Conservation (phyloP, 306 rosid genomes). For the Luffa acutangula region DNA sequence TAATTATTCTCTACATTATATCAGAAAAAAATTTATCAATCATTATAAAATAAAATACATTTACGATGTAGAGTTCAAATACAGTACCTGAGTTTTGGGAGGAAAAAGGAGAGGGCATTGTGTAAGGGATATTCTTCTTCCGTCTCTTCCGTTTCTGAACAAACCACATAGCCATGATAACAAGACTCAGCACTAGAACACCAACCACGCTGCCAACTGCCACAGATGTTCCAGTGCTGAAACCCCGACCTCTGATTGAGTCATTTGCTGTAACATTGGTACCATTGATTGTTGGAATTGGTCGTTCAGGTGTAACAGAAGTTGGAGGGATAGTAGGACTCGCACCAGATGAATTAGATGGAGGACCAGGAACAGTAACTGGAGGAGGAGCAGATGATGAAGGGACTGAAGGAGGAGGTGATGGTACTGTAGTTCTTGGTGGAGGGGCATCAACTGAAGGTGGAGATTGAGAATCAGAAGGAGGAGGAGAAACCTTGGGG, state of each 20-base stretch:
- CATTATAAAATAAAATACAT: background rate
- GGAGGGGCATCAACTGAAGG: slow-evolving; percentile 32
- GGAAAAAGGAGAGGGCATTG: slow-evolving; percentile 65
- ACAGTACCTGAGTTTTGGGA: slow-evolving; percentile 88
- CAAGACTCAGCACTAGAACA: slow-evolving; percentile 52
- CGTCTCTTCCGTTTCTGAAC: slow-evolving; percentile 45
- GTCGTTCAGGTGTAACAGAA: slow-evolving; percentile 39
- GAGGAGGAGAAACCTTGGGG: slow-evolving; percentile 38
- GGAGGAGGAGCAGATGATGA: slow-evolving; percentile 52
- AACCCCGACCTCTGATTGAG: slow-evolving; percentile 30
- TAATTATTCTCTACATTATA: background rate
- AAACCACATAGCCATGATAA: slow-evolving; percentile 55
- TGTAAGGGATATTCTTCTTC: slow-evolving; percentile 30
- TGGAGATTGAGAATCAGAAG: slow-evolving; percentile 33
- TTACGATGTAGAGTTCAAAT: background rate
- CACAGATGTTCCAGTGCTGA: slow-evolving; percentile 34
- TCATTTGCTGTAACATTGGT: slow-evolving; percentile 7
- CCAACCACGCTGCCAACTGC: slow-evolving; percentile 58
- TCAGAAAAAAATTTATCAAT: background rate
- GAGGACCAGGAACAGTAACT: slow-evolving; percentile 27
- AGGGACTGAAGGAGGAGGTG: slow-evolving; percentile 57
- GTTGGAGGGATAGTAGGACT: slow-evolving; percentile 18
- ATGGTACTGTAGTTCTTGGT: slow-evolving; percentile 33
- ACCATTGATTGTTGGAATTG: slow-evolving; percentile 43
- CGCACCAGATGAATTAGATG: slow-evolving; percentile 24